Evolutionary conservation across 2,329 filamentous ascomycete species (phyloP).

Genomic region (Trichoderma atrobrunneum): DNA sequence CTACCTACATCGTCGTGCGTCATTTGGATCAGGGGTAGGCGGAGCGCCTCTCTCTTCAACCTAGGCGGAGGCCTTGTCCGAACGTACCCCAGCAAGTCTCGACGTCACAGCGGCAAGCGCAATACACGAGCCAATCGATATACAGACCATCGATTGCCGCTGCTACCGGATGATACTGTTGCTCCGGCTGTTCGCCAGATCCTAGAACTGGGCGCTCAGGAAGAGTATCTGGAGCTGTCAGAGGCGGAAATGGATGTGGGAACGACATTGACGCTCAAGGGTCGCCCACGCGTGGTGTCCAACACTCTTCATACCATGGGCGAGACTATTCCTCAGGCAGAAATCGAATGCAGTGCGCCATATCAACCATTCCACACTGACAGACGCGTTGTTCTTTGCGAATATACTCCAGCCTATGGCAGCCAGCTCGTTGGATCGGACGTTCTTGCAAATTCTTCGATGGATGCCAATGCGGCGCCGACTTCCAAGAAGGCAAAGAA

Average conservation of each 20-base stretch:
- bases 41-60: slow-evolving; percentile 61
- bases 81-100: slow-evolving; percentile 59
- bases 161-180: slow-evolving; percentile 58
- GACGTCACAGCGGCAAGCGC: slow-evolving; percentile 51
- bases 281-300: slow-evolving; percentile 35
- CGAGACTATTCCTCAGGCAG: slow-evolving; percentile 69
- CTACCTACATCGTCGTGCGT: slow-evolving; percentile 59
- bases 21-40: slow-evolving; percentile 62
- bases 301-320: slow-evolving; percentile 43
- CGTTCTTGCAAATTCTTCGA: slow-evolving; percentile 40
- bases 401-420: slow-evolving; percentile 48
- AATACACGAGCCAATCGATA: slow-evolving; percentile 56
- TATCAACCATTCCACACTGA: slow-evolving; percentile 97
- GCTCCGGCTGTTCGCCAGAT: slow-evolving; percentile 55
- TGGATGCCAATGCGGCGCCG: slow-evolving; percentile 38
- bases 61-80: slow-evolving; percentile 65
- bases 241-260: slow-evolving; percentile 53
- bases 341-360: slow-evolving; percentile 92
- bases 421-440: slow-evolving; percentile 37
- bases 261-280: slow-evolving; percentile 52
- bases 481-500: slow-evolving; percentile 41
- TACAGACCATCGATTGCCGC: slow-evolving; percentile 64
- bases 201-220: slow-evolving; percentile 48
- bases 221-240: slow-evolving; percentile 54
- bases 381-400: slow-evolving; percentile 72